phyloP scores from a whole-genome alignment of 2,329 filamentous ascomycete genomes.

The Ophiosphaerella narmari region DNA sequence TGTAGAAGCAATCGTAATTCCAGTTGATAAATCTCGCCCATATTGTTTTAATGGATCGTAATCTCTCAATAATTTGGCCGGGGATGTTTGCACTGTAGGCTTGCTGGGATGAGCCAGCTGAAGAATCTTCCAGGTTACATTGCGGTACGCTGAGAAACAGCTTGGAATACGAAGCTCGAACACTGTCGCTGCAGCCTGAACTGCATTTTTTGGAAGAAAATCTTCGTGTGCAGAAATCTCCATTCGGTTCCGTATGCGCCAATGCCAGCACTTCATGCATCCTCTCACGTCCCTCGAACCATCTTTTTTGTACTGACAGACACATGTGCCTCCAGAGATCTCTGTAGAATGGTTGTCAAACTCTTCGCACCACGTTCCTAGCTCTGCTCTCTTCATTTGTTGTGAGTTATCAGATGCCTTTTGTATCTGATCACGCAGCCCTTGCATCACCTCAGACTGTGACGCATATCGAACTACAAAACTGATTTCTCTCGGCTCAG shows the following conservation, averaged over 20 bases:
- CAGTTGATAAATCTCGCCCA: not conserved
- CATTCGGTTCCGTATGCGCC: too few relatives aligned
- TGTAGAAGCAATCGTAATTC: conserved; percentile 50
- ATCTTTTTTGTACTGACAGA: too few relatives aligned
- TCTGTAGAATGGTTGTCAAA: too few relatives aligned
- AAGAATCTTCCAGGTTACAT: conserved; percentile 58
- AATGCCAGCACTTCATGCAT: too few relatives aligned
- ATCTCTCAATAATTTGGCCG: too few relatives aligned
- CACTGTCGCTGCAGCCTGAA: conserved; percentile 49
- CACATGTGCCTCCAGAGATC: too few relatives aligned
- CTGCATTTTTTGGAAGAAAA: conserved; percentile 50
- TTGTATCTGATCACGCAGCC: conserved; percentile 45
- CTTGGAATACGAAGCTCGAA: conserved; percentile 58
- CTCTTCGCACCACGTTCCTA: too few relatives aligned
- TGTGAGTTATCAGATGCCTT: conserved; percentile 28
- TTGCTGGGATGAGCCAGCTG: conserved; percentile 28
- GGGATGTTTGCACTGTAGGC: too few relatives aligned
- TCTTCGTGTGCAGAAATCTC: too few relatives aligned
- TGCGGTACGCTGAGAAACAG: conserved; percentile 56
- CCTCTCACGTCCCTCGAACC: too few relatives aligned
- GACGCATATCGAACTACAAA: conserved; percentile 56
- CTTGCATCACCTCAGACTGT: conserved; percentile 30
- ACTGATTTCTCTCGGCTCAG: conserved; percentile 47
- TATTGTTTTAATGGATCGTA: too few relatives aligned
- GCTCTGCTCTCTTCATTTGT: conserved; percentile 50